phyloP scores from a whole-genome alignment of 2,329 filamentous ascomycete species.

The Cladosporium cucumerinum region DNA sequence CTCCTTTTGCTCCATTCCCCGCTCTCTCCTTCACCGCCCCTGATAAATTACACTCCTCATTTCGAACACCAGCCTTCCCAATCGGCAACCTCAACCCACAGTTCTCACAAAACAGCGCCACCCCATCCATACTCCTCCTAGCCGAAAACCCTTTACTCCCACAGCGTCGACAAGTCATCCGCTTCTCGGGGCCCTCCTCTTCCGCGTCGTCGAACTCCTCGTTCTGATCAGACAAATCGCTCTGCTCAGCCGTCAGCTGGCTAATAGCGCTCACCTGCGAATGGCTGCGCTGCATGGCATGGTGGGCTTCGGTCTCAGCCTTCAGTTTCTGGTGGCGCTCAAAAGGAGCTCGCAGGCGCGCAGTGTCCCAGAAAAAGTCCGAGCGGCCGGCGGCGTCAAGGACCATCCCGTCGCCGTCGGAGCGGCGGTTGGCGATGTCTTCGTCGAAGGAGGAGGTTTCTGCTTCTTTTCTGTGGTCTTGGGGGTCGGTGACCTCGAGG shows the following conservation, averaged over 20 bases:
- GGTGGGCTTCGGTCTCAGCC: not conserved
- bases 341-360: conserved; percentile 13
- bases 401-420: conserved; percentile 11
- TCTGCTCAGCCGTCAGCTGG: conserved; percentile 56
- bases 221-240: conserved; percentile 39
- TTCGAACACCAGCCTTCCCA: not conserved
- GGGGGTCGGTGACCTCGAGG: conserved; percentile 5
- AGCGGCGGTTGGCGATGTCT: conserved; percentile 8
- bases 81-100: conserved; percentile 38
- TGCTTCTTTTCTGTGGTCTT: not conserved
- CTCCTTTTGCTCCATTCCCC: not conserved
- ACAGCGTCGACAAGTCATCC: conserved; percentile 52
- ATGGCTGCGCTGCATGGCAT: not conserved
- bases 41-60: not conserved
- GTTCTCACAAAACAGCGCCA: conserved; percentile 59
- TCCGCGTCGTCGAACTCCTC: conserved; percentile 48
- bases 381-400: conserved; percentile 9
- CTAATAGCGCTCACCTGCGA: conserved; percentile 50
- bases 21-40: not conserved
- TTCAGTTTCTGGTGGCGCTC: conserved; percentile 5
- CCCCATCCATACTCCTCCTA: conserved; percentile 51
- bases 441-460: not conserved
- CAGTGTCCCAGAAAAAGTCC: conserved; percentile 52
- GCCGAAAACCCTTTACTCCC: conserved; percentile 61
- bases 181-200: conserved; percentile 28